These are phyloP conservation scores for Flueggea neowawraea DNA, from an alignment of 441 rosid genomes.

Conservation along the genomic window DNA sequence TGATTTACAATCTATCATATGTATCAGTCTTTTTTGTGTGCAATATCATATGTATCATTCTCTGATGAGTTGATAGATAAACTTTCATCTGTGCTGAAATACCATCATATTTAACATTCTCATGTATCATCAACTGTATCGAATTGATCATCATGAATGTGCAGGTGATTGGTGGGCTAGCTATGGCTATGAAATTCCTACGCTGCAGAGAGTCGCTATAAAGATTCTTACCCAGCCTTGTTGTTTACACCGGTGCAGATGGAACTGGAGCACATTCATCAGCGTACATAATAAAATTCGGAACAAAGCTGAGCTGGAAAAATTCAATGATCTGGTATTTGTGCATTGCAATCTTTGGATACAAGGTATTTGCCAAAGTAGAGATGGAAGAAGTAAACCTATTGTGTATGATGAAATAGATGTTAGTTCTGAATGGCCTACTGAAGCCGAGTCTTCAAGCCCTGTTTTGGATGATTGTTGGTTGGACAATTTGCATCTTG, in stretches of 20 bases:
- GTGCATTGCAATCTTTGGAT: conserved; percentile 62
- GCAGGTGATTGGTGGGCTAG: conserved; percentile 75
- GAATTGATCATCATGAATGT: conserved; percentile 2
- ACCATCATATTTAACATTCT: not conserved
- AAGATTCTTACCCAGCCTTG: conserved; percentile 57
- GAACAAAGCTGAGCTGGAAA: conserved; percentile 33
- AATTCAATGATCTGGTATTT: conserved; percentile 46
- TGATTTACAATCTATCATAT: no score
- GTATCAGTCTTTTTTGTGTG: no score
- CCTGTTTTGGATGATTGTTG: conserved; percentile 46
- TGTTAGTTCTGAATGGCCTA: conserved; percentile 50
- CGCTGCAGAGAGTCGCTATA: conserved; percentile 50
- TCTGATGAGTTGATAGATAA: no score
- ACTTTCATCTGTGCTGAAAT: no score
- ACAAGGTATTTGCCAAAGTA: conserved; percentile 29
- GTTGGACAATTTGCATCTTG: conserved; percentile 36
- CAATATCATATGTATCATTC: no score
- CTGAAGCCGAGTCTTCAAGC: conserved; percentile 34
- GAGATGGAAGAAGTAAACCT: conserved; percentile 36
- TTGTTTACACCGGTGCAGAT: conserved; percentile 58
- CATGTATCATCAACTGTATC: not conserved
- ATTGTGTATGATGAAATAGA: conserved; percentile 45
- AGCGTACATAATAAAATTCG: conserved; percentile 35
- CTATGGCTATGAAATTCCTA: conserved; percentile 56
- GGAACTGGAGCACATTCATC: conserved; percentile 56